Evolutionary conservation across 2,329 filamentous ascomycete species (phyloP).

Genomic region (Nigrospora oryzae): DNA sequence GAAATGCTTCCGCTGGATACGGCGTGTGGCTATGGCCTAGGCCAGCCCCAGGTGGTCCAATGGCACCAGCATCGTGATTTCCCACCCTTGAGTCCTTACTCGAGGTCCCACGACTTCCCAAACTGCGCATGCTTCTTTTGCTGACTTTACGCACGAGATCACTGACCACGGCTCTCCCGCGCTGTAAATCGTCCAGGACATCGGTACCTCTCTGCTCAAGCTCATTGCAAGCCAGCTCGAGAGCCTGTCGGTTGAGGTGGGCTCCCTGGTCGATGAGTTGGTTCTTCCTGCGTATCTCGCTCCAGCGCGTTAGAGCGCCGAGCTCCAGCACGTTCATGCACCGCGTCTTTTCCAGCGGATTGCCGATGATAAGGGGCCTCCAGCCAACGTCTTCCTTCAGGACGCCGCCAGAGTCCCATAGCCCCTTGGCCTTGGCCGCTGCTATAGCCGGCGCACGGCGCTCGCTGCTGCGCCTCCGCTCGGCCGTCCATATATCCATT

Average conservation of each 20-base stretch:
- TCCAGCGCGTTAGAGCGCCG: constrained; percentile 61
- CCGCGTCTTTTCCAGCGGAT: constrained; percentile 59
- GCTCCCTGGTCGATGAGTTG: constrained; percentile 39
- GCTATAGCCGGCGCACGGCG: constrained; percentile 32
- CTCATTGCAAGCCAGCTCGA: constrained; percentile 21
- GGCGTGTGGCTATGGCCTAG: constrained; percentile 11
- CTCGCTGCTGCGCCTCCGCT: constrained; percentile 38
- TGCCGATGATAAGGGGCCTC: constrained; percentile 63
- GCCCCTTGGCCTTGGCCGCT: constrained; percentile 16
- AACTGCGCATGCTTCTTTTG: constrained; percentile 20
- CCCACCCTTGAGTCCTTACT: constrained; percentile 7
- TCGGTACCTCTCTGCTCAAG: constrained; percentile 15
- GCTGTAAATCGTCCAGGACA: constrained; percentile 17
- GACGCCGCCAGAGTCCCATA: constrained; percentile 21
- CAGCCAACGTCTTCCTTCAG: constrained; percentile 50
- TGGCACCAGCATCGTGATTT: constrained; percentile 7
- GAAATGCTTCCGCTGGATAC: constrained; percentile 11
- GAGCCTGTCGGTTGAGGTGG: constrained; percentile 25
- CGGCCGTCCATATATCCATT: constrained; percentile 43
- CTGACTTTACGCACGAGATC: constrained; percentile 23
- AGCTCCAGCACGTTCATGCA: constrained; percentile 66
- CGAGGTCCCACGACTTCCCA: constrained; percentile 13
- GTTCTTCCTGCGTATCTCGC: constrained; percentile 59
- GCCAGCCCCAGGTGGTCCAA: constrained; percentile 8
- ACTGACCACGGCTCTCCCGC: constrained; percentile 18